Percentiles rank a stretch among this genome's conserved stretches.
phyloP scores from a whole-genome alignment of 768 basidiomycete species.

The Cyathus striatus region DNA sequence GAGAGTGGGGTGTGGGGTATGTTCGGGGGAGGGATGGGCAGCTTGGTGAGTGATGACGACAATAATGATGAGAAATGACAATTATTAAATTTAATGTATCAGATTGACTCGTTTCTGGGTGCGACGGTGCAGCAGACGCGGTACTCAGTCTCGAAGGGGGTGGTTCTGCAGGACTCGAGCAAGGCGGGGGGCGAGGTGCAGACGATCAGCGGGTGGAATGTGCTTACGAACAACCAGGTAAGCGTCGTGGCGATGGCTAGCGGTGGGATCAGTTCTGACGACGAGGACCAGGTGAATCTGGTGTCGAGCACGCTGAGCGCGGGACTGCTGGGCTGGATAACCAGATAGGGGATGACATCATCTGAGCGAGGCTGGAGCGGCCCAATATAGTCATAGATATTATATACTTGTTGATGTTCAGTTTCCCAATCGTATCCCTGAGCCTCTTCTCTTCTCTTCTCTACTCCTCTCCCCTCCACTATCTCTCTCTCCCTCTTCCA shows the following conservation, averaged over 20 bases:
- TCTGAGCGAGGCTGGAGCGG: no score
- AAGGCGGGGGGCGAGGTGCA: slow-evolving; percentile 24
- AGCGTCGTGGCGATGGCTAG: no score
- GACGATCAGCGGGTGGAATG: slow-evolving; percentile 56
- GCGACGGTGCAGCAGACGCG: slow-evolving; percentile 82
- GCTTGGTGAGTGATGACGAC: slow-evolving; percentile 47
- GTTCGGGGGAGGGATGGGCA: slow-evolving; percentile 71
- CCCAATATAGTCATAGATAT: no score
- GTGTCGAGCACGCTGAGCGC: slow-evolving; percentile 33
- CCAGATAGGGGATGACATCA: slow-evolving; percentile 18
- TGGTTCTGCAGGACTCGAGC: slow-evolving; percentile 57
- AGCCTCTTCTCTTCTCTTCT: no score
- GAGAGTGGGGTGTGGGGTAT: slow-evolving; percentile 56
- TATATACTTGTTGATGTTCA: no score
- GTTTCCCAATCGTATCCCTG: no score
- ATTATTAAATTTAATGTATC: slow-evolving; percentile 3
- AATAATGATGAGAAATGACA: slow-evolving; percentile 1
- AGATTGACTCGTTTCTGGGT: slow-evolving; percentile 85
- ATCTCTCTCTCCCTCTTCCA: no score
- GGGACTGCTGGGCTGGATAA: slow-evolving; percentile 20
- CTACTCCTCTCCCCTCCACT: no score
- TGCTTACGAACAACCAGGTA: slow-evolving; percentile 85
- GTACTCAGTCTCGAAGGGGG: slow-evolving; percentile 56
- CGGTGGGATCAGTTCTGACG: no score
- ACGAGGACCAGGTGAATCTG: slow-evolving; percentile 32